phyloP scores from a whole-genome alignment of 257 asterid genomes.

The Scutellaria minor region DNA sequence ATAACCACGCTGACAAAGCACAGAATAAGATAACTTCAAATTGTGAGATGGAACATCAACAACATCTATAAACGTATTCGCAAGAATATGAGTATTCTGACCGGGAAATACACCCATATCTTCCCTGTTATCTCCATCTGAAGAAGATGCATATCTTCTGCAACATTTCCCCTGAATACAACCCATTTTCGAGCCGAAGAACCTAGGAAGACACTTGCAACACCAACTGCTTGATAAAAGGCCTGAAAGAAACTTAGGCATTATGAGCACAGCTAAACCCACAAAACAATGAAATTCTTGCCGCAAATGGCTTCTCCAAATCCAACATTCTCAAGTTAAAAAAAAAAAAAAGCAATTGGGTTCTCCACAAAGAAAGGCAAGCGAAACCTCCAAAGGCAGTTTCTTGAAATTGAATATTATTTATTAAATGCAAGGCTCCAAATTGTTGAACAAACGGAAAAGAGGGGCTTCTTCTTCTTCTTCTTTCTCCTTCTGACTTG shows the following conservation, averaged over 20 bases:
- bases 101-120: conserved; percentile 48
- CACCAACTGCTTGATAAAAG: conserved; percentile 57
- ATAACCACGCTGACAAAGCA: conserved; percentile 74
- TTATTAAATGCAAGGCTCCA: conserved; percentile 23
- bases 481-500: conserved; percentile 7
- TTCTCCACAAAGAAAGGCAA: conserved; percentile 23
- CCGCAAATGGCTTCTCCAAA: conserved; percentile 38
- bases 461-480: not conserved
- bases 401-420: conserved; percentile 39
- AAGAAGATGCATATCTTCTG: conserved; percentile 54
- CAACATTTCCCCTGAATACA: conserved; percentile 93
- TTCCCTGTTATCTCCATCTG: conserved; percentile 59
- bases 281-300: conserved; percentile 38
- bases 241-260: conserved; percentile 49
- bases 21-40: conserved; percentile 66
- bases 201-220: conserved; percentile 33
- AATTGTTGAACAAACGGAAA: conserved; percentile 14
- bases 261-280: conserved; percentile 36
- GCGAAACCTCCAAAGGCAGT: conserved; percentile 39
- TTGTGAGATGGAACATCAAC: conserved; percentile 85
- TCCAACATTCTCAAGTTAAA: conserved; percentile 39
- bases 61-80: conserved; percentile 54
- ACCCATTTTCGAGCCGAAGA: conserved; percentile 64
- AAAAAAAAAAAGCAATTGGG: conserved; percentile 29
- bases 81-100: conserved; percentile 46